phyloP scores from a whole-genome alignment of 2,329 filamentous ascomycete species.

The Lachnum nothofagi region DNA sequence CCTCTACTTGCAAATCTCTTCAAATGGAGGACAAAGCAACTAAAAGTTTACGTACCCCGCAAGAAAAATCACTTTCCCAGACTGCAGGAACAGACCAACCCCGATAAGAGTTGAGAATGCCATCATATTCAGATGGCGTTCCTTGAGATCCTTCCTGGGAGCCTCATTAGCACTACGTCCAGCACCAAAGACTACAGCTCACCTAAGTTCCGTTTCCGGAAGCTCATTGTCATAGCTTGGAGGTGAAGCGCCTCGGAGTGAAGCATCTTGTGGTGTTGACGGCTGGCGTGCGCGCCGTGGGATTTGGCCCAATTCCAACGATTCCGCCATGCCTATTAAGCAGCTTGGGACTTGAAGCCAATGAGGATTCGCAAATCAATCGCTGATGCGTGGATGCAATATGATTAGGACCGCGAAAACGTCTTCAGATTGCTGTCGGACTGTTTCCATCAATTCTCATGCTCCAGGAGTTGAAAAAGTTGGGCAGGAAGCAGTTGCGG shows the following conservation, averaged over 20 bases:
- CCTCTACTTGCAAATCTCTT: too few species aligned
- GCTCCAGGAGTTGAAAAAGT: too few species aligned
- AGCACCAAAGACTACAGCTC: neutral
- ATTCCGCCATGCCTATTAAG: neutral
- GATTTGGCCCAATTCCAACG: neutral
- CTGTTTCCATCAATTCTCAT: too few species aligned
- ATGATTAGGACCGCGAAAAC: too few species aligned
- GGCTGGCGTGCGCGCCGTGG: neutral
- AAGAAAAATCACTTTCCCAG: conserved; percentile 40
- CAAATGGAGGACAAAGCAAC: too few species aligned
- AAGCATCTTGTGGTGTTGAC: neutral
- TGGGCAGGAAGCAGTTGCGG: too few species aligned
- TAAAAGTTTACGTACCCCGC: too few species aligned
- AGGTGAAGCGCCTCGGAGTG: neutral
- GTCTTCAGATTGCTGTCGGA: too few species aligned
- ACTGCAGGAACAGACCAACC: conserved; percentile 42
- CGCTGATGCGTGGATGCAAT: too few species aligned
- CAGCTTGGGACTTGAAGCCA: neutral
- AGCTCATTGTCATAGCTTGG: neutral
- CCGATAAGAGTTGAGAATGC: conserved; percentile 41
- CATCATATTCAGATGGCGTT: conserved; percentile 40
- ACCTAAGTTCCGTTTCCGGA: conserved; percentile 8
- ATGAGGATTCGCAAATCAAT: too few species aligned
- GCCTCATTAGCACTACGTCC: neutral
- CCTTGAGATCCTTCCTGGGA: conserved; percentile 30